A percentile compares a stretch with the other conserved stretches of the same genome.
Evolutionary conservation across 306 rosid species (phyloP).

Genomic region (Pueraria montana): DNA sequence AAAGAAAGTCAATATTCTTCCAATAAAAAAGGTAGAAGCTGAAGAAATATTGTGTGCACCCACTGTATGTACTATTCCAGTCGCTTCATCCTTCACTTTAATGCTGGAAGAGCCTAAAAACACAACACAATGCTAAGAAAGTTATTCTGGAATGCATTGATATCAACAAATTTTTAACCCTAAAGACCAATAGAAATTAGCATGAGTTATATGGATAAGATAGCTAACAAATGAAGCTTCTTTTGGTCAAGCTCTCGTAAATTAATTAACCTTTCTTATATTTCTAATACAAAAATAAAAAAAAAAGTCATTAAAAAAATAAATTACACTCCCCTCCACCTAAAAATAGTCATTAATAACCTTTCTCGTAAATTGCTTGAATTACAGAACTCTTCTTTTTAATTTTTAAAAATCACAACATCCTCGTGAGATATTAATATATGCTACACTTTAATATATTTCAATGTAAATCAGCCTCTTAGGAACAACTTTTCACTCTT

Average conservation of each 20-base stretch:
- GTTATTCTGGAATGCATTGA: slow-evolving; percentile 30
- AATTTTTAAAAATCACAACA: not conserved
- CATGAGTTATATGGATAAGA: slow-evolving; percentile 18
- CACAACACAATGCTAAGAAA: slow-evolving; percentile 39
- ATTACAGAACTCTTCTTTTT: not conserved
- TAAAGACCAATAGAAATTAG: slow-evolving; percentile 29
- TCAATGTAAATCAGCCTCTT: not conserved
- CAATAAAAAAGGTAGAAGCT: slow-evolving; percentile 52
- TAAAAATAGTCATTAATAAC: not conserved
- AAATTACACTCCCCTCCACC: not conserved
- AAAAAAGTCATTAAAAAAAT: slow-evolving; percentile 1
- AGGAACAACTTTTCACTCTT: not conserved
- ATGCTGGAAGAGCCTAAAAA: slow-evolving; percentile 80
- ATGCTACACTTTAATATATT: not conserved
- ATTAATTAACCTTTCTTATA: slow-evolving; percentile 30
- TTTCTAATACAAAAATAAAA: not conserved
- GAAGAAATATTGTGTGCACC: slow-evolving; percentile 77
- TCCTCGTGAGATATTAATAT: not conserved
- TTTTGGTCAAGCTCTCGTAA: not conserved
- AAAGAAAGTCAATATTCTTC: slow-evolving; percentile 61
- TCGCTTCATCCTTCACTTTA: slow-evolving; percentile 72
- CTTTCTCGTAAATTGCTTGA: not conserved
- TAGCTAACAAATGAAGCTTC: slow-evolving; percentile 13
- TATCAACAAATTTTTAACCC: slow-evolving; percentile 26
- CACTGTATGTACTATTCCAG: slow-evolving; percentile 69